Conservation (phyloP, 169 alveolate genomes). For the Babesia gibsoni region DNA sequence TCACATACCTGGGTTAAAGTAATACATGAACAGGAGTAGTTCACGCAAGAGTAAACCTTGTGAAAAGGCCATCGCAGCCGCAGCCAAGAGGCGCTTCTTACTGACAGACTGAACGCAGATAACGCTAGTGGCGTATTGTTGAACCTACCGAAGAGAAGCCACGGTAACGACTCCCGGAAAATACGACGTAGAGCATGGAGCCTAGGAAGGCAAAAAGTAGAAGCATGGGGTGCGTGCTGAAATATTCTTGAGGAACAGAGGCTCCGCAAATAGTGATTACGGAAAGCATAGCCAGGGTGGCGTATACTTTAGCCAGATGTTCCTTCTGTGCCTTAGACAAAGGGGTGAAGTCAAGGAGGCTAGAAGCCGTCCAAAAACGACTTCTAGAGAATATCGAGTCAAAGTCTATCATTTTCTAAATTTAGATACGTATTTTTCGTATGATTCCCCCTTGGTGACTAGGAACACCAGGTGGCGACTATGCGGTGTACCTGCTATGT, state of each 20-base stretch:
- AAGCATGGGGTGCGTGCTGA: background rate
- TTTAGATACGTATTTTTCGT: too few relatives aligned
- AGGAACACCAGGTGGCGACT: background rate
- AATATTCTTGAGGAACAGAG: background rate
- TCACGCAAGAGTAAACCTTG: slow-evolving; percentile 32
- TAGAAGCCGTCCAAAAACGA: slow-evolving; percentile 3
- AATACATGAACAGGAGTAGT: background rate
- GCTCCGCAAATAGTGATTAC: slow-evolving; percentile 21
- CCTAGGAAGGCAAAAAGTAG: background rate
- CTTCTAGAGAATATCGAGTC: background rate
- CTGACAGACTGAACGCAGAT: slow-evolving; percentile 12
- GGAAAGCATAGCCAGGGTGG: slow-evolving; percentile 28
- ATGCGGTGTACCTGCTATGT: background rate
- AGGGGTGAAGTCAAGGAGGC: slow-evolving; percentile 43
- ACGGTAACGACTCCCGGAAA: slow-evolving; percentile 3
- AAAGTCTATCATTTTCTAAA: slow-evolving; percentile 19
- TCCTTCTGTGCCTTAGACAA: slow-evolving; percentile 32
- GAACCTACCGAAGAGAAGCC: too few relatives aligned
- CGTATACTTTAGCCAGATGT: slow-evolving; percentile 50
- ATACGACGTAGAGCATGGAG: slow-evolving; percentile 20
- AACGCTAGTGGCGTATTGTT: too few relatives aligned
- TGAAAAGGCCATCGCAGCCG: slow-evolving; percentile 8
- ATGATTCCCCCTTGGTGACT: too few relatives aligned
- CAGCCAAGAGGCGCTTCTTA: slow-evolving; percentile 23
- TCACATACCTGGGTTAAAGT: slow-evolving; percentile 44